Conservation (phyloP, 2,329 filamentous ascomycete species). For the Monilinia laxa region DNA sequence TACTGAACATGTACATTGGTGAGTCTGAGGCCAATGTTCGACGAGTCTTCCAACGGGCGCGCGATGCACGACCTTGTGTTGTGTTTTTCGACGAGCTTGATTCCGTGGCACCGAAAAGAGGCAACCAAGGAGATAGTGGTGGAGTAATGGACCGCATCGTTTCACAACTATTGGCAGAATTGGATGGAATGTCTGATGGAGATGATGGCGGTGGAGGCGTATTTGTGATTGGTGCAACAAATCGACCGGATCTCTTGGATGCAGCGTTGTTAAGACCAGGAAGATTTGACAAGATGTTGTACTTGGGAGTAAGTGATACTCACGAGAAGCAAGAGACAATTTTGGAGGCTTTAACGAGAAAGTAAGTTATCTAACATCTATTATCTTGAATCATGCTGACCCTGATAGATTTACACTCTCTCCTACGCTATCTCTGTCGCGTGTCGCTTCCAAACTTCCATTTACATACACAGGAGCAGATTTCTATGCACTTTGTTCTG, state of each 20-base stretch:
- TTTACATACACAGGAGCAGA: constrained; percentile 98
- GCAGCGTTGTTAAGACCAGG: constrained; percentile 85
- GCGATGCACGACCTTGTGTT: constrained; percentile 82
- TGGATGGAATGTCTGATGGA: constrained; percentile 96
- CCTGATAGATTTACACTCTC: constrained; percentile 77
- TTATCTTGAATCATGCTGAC: constrained; percentile 25
- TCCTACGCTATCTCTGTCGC: constrained; percentile 70
- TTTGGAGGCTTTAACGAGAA: constrained; percentile 88
- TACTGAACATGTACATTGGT: constrained; percentile 96
- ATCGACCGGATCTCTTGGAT: constrained; percentile 89
- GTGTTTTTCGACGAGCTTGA: constrained; percentile 95
- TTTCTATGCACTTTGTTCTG: constrained; percentile 94
- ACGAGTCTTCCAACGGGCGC: constrained; percentile 81
- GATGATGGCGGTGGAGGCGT: constrained; percentile 79
- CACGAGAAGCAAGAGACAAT: constrained; percentile 96
- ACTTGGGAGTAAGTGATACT: constrained; percentile 92
- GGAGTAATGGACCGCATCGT: constrained; percentile 99
- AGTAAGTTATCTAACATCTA: constrained; percentile 56
- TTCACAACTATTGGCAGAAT: constrained; percentile 86
- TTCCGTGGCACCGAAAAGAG: constrained; percentile 91
- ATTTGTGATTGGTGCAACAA: constrained; percentile 96
- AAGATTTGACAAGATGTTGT: constrained; percentile 97
- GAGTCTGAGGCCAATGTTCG: constrained; percentile 91
- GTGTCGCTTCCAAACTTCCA: constrained; percentile 74
- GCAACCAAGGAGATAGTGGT: constrained; percentile 94